A percentile compares a stretch with the other conserved stretches of the same genome.
phyloP scores from a whole-genome alignment of 805 yeast genomes.

The Candida pini region DNA sequence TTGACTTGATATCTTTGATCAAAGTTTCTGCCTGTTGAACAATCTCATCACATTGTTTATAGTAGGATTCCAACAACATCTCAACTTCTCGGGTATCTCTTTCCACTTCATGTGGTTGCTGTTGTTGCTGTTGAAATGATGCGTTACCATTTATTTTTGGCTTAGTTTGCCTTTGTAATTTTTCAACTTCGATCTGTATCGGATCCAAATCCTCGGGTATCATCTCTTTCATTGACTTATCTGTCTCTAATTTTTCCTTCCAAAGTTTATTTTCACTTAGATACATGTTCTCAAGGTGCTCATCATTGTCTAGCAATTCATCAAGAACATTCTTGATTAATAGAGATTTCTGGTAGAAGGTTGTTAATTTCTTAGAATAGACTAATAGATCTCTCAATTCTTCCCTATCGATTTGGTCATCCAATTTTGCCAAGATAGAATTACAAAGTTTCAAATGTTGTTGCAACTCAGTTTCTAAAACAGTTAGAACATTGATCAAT shows the following conservation, averaged over 20 bases:
- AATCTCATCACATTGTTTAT: constrained; percentile 86
- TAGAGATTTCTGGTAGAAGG: constrained; percentile 68
- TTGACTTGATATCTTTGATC: constrained; percentile 76
- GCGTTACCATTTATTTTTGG: not conserved
- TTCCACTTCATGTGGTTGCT: constrained; percentile 3
- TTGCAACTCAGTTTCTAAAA: constrained; percentile 69
- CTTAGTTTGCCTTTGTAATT: not conserved
- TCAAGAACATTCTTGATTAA: constrained; percentile 78
- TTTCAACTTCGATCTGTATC: no score
- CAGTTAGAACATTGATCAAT: constrained; percentile 72
- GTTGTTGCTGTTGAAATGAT: not conserved
- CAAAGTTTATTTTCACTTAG: constrained; percentile 38
- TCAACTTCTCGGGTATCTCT: constrained; percentile 62
- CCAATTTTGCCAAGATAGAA: constrained; percentile 60
- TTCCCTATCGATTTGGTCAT: constrained; percentile 73
- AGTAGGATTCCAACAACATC: constrained; percentile 82
- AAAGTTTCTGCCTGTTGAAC: constrained; percentile 87
- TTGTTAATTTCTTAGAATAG: constrained; percentile 62
- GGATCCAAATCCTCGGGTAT: not conserved
- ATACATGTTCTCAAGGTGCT: constrained; percentile 77
- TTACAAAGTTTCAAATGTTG: constrained; percentile 56
- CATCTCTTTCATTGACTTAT: not conserved
- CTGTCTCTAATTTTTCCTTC: constrained; percentile 5
- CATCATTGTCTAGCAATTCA: constrained; percentile 81
- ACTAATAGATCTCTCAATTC: constrained; percentile 68